phyloP scores from a whole-genome alignment of 371 early-diverging fungal genomes.

The Mortierella sp. region DNA sequence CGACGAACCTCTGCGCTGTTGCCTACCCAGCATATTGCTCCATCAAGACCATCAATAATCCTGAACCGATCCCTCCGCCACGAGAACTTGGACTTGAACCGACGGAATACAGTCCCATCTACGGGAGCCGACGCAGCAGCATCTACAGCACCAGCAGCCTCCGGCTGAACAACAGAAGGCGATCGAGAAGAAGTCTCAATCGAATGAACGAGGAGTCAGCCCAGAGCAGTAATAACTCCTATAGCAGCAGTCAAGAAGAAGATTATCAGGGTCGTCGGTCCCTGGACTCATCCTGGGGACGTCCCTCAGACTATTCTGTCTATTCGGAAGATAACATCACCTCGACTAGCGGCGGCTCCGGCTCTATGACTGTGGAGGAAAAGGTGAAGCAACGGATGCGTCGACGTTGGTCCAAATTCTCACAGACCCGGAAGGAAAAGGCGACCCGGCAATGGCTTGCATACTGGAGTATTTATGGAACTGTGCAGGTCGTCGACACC shows the following conservation, averaged over 20 bases:
- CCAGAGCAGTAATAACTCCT: constrained; percentile 33
- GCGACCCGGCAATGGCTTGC: constrained; percentile 54
- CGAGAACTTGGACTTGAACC: constrained; percentile 39
- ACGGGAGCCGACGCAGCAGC: constrained; percentile 12
- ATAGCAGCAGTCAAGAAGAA: constrained; percentile 46
- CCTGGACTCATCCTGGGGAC: constrained; percentile 38
- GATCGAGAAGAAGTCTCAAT: constrained; percentile 16
- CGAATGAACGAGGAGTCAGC: constrained; percentile 40
- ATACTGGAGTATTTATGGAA: constrained; percentile 55
- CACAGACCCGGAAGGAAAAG: constrained; percentile 47
- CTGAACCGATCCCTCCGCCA: constrained; percentile 40
- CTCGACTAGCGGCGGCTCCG: constrained; percentile 29
- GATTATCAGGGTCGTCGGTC: constrained; percentile 40
- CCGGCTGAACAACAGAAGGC: constrained; percentile 12
- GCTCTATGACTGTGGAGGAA: constrained; percentile 46
- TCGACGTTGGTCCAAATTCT: constrained; percentile 49
- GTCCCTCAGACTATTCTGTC: constrained; percentile 37
- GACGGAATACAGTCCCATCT: constrained; percentile 23
- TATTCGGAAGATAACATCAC: constrained; percentile 48
- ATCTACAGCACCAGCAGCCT: constrained; percentile 27
- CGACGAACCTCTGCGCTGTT: constrained; percentile 52
- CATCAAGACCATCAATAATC: constrained; percentile 50
- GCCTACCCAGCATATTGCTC: constrained; percentile 55
- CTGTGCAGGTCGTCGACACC: constrained; percentile 50
- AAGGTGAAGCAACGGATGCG: constrained; percentile 50